Percentiles rank a stretch among this genome's conserved stretches.
Evolutionary conservation across 192 early-diverging fungal genomes (phyloP).

Genomic region (Pilaira anomala): DNA sequence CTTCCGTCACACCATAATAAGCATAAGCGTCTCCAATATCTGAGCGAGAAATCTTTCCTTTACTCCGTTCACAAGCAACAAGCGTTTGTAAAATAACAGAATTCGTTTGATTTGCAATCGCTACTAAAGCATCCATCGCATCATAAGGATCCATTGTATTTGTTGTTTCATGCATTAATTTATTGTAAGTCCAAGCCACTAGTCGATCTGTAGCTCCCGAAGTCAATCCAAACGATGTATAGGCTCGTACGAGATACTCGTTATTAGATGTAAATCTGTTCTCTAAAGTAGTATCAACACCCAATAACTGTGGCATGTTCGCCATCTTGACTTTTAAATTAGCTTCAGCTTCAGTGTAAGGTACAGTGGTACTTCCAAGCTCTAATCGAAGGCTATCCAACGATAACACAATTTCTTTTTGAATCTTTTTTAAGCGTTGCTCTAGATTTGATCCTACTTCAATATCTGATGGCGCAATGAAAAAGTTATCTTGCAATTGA

Average conservation of each 20-base stretch:
- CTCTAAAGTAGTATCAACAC: slow-evolving; percentile 3
- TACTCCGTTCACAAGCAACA: slow-evolving; percentile 49
- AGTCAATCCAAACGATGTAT: slow-evolving; percentile 26
- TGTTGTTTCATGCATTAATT: slow-evolving; percentile 37
- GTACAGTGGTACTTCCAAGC: not conserved
- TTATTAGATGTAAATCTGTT: not conserved
- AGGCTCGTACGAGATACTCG: slow-evolving; percentile 7
- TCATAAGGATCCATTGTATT: slow-evolving; percentile 21
- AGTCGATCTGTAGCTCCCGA: slow-evolving; percentile 43
- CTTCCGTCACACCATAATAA: slow-evolving; percentile 40
- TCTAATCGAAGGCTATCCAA: not conserved
- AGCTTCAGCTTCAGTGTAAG: not conserved
- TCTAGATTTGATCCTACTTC: not conserved
- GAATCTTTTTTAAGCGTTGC: slow-evolving; percentile 4
- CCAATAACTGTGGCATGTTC: slow-evolving; percentile 2
- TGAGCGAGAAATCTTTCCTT: slow-evolving; percentile 45
- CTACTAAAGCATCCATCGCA: slow-evolving; percentile 44
- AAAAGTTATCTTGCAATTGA: slow-evolving; percentile 10
- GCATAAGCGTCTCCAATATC: slow-evolving; percentile 45
- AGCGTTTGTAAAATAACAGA: slow-evolving; percentile 40
- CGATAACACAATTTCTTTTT: slow-evolving; percentile 13
- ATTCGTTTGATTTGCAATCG: slow-evolving; percentile 34
- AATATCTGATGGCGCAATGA: slow-evolving; percentile 14
- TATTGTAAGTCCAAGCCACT: slow-evolving; percentile 51
- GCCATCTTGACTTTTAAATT: slow-evolving; percentile 18